Base-by-base conservation (phyloP, 306 rosid species). In the Begonia loranthoides region DNA sequence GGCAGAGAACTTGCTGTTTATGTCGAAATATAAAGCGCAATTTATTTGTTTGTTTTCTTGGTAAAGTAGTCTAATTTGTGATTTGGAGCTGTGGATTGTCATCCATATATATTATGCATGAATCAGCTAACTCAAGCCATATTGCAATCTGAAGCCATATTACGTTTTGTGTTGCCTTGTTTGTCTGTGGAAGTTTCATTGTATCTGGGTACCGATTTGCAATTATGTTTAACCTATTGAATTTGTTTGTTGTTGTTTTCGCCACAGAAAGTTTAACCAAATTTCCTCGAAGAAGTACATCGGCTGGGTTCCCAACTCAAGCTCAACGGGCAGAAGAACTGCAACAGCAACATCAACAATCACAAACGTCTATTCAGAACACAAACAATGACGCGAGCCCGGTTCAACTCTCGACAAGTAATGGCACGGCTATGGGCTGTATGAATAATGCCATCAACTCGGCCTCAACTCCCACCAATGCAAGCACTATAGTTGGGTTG, bases 401-500 rank as follows among this genome's bases (percentile, higher is more conserved):
- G 9, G 76, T 54, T 41, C 99, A 83, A 63, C 75, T 73, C n/a
- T 50, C 73, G 17, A 53, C 70, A 55, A 72, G 70, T 75, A 90
- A 80, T 71, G 94, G 99, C 48, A 68, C 80, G 73, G 72, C 77
- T 70, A 73, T 28, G 36, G 36, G 36, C 36, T 28, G 73, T 66
- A 83, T 82, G 70, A 85, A 74, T 80, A 86, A 73, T 55, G 39
- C 65, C 56, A 68, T 71, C 60, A 82, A 72, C 70, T 41, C 86
- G 40, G 85, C 85, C 38, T 72, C 95, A 50, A 66, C 95, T 57
- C 64, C 96, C 16, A 70, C 94, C 61, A 67, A 86, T 53, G 65
- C 94, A 45, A 92, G 94, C 75, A 86, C 99, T 57, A 92, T 92
- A 55, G 99, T 72, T 59, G 99, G 99, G 49, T 88, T 92, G 61